Conservation (phyloP, 1,284 basidiomycete genomes). For the Leccinum glutinopallens region DNA sequence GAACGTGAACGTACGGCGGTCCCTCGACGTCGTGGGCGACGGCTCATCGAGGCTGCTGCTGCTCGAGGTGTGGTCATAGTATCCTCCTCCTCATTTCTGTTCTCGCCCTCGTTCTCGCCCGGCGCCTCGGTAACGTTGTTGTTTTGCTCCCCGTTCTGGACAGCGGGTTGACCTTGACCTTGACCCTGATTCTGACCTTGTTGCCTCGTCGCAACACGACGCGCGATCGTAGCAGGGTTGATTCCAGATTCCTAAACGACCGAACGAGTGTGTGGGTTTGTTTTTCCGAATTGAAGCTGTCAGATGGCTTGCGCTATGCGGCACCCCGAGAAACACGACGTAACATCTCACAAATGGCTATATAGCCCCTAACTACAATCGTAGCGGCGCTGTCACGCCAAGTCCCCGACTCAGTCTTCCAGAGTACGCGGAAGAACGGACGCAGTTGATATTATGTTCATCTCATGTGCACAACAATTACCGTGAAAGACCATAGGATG, state of each 20-base stretch:
- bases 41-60: conserved; percentile 14
- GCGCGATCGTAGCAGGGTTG: conserved; percentile 65
- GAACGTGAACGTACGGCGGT: conserved; percentile 13
- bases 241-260: conserved; percentile 73
- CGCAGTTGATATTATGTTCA: no score
- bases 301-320: no score
- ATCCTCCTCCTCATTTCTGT: conserved; percentile 6
- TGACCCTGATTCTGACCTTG: conserved; percentile 24
- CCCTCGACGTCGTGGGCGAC: conserved; percentile 15
- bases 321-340: conserved; percentile 23
- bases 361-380: conserved; percentile 21
- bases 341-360: conserved; percentile 27
- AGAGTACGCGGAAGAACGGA: no score
- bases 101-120: not conserved
- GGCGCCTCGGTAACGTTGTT: conserved; percentile 31
- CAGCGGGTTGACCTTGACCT: conserved; percentile 32
- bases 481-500: no score
- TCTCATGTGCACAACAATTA: no score
- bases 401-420: no score
- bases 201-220: conserved; percentile 50
- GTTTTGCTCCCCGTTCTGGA: conserved; percentile 37
- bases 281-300: accelerated
- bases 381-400: no score
- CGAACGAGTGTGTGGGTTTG: not conserved
- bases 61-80: conserved; percentile 3